A percentile compares a stretch with the other conserved stretches of the same genome.
Conservation (phyloP, 805 yeast species). For the Candida silvicultrix region DNA sequence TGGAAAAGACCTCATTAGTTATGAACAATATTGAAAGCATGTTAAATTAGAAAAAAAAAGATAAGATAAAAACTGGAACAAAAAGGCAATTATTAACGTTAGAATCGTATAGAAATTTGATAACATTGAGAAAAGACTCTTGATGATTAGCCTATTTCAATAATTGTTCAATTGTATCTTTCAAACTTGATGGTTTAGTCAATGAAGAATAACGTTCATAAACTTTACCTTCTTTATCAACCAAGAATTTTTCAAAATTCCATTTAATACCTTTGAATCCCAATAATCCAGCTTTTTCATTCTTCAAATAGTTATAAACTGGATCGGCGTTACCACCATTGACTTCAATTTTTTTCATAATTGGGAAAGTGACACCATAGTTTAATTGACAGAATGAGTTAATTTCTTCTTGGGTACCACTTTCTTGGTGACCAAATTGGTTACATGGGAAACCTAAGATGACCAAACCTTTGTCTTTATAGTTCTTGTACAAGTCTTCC, state of each 20-base stretch:
- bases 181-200: slow-evolving; percentile 59
- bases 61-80: not conserved
- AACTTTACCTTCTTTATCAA: slow-evolving; percentile 58
- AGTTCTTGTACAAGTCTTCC: slow-evolving; percentile 62
- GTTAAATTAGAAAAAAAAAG: too few species aligned
- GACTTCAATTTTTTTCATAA: slow-evolving; percentile 80
- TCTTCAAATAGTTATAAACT: slow-evolving; percentile 73
- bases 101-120: too few species aligned
- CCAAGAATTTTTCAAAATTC: slow-evolving; percentile 74
- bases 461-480: slow-evolving; percentile 57
- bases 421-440: slow-evolving; percentile 85
- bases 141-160: slow-evolving; percentile 24
- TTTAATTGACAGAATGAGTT: slow-evolving; percentile 69
- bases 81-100: too few species aligned
- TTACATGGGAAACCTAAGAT: slow-evolving; percentile 86
- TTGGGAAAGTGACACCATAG: slow-evolving; percentile 90
- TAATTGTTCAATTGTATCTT: slow-evolving; percentile 50
- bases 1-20: too few species aligned
- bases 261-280: slow-evolving; percentile 73
- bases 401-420: slow-evolving; percentile 60
- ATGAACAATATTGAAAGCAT: too few species aligned
- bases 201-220: slow-evolving; percentile 57
- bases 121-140: too few species aligned
- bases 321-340: slow-evolving; percentile 81
- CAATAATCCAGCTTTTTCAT: slow-evolving; percentile 47